Evolutionary conservation across 1,139 yeast species (phyloP), one percentile per base, ranked within the genome.

Genomic region (Candida sojae): DNA sequence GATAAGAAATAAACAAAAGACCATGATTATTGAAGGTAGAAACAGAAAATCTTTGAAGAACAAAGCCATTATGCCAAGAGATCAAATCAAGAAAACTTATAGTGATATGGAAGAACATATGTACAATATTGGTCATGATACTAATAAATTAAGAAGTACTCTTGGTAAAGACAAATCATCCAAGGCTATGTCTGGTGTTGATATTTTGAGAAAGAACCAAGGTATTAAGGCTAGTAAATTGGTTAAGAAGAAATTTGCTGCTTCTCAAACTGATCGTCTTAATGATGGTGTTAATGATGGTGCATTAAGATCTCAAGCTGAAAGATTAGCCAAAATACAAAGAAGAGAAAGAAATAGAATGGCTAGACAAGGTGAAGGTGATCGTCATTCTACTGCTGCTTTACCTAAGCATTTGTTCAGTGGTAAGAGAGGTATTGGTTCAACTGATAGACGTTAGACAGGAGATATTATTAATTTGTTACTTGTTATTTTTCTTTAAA

Each of bases 281-380:
- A 79, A 82, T 61, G 96, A 86, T 64, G 97, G 97, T 82, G 83
- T 91, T 58, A 76, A 82, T 48, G 92, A 87, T 67, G 92, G 89
- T 56, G 83, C 88, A n/a, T 71, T 84, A 67, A 83, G 96, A 70
- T 73, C 86, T 45, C 91, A 87, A 73, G 93, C 97, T 49, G 96
- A 87, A 59, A 86, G 95, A 77, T 75, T 91, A 71, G 86, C 83
- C 63, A 91, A 91, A 75, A 71, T 89, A 59, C 93, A 88, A 68
- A 91, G 96, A 80, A 84, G 97, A 73, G 96, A 88, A 64, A 84
- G 98, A 76, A 90, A 92, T 73, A 86, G 93, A 75, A 73, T 79
- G 65, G 97, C 98, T 39, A 85, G 96, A 73, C 88, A 83, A 57
- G 97, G 98, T 76, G 99, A 95, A 75, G 88, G 89, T 63, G 99